A percentile compares a stretch with the other conserved stretches of the same genome.
These are phyloP conservation scores for Penicillium diatomitis DNA, from an alignment of 495 filamentous ascomycete species.

Conservation along the genomic window DNA sequence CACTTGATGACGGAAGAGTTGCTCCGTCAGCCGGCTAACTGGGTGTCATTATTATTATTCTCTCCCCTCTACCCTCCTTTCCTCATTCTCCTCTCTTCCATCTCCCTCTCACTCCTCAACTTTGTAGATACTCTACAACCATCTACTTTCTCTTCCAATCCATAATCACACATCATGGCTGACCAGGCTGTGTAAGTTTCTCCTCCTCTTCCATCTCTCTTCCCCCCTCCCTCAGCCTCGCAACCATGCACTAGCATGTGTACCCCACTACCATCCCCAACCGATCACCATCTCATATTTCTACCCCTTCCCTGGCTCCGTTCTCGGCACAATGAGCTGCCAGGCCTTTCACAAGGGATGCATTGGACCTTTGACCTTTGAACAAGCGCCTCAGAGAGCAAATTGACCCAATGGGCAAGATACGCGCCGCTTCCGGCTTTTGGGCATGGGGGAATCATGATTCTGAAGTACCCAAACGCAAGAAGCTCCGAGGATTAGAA, in stretches of 20 bases:
- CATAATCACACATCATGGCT: constrained; percentile 23
- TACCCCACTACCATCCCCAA: neutral
- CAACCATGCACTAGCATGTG: neutral
- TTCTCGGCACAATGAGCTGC: no score
- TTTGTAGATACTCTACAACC: constrained; percentile 14
- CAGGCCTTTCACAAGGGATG: no score
- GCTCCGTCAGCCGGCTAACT: constrained; percentile 33
- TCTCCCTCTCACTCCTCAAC: constrained; percentile 5
- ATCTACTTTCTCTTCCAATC: constrained; percentile 6
- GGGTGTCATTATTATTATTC: neutral
- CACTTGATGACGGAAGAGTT: constrained; percentile 38
- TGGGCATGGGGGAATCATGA: no score
- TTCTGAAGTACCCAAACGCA: no score
- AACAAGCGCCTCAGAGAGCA: no score
- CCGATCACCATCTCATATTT: no score
- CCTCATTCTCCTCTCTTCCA: constrained; percentile 6
- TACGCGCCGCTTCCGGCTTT: no score
- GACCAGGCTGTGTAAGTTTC: constrained; percentile 51
- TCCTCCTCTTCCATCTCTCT: constrained; percentile 4
- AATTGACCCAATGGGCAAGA: no score
- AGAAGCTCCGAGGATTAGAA: constrained; percentile 2
- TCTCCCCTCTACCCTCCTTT: constrained; percentile 12
- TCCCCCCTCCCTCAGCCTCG: constrained; percentile 1
- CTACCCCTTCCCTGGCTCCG: no score
- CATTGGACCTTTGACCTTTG: no score